phyloP scores from a whole-genome alignment of 1,139 yeast species.

The Petasospora rhodanensis region DNA sequence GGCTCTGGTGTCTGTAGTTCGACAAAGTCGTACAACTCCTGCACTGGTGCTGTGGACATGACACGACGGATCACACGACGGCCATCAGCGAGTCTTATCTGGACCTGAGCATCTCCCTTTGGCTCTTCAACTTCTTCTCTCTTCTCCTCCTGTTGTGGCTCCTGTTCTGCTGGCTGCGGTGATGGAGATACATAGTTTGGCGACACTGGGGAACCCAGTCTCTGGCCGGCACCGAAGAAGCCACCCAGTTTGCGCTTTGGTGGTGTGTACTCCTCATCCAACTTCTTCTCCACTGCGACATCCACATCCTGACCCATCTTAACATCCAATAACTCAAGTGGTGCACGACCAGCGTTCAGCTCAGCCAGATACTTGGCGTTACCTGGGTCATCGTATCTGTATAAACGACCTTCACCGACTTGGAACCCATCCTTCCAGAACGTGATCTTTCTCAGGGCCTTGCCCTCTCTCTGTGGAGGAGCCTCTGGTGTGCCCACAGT shows the following conservation, averaged over 20 bases:
- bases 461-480: constrained; percentile 35
- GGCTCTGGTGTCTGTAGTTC: constrained; percentile 38
- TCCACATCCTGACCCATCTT: constrained; percentile 94
- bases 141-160: constrained; percentile 16
- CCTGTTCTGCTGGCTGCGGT: constrained; percentile 15
- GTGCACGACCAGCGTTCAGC: constrained; percentile 88
- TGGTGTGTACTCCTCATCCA: constrained; percentile 77
- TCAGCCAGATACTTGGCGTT: constrained; percentile 75
- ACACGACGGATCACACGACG: constrained; percentile 62
- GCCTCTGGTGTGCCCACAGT: constrained; percentile 29
- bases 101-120: constrained; percentile 70
- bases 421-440: constrained; percentile 97
- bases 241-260: constrained; percentile 70
- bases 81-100: constrained; percentile 84
- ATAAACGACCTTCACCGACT: constrained; percentile 84
- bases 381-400: constrained; percentile 85
- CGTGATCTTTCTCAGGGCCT: constrained; percentile 71
- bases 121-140: constrained; percentile 30
- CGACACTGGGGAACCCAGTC: constrained; percentile 88
- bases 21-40: constrained; percentile 66
- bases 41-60: constrained; percentile 62
- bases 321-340: constrained; percentile 77
- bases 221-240: constrained; percentile 77
- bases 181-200: constrained; percentile 41
- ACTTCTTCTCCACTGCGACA: constrained; percentile 74